phyloP scores from a whole-genome alignment of 768 basidiomycete genomes.

The Kwoniella dendrophila region DNA sequence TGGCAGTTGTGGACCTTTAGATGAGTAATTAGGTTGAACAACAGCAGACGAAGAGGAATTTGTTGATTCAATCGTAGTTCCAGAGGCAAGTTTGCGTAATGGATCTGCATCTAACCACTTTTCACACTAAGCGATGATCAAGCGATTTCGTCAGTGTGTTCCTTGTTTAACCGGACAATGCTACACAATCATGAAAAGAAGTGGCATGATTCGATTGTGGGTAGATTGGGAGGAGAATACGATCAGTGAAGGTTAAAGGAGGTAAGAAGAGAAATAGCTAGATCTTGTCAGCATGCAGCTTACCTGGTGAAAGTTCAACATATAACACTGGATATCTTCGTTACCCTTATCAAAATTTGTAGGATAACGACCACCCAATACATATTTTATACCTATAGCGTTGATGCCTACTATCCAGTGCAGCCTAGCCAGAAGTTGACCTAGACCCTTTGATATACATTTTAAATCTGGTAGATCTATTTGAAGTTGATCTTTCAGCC shows the following conservation, averaged over 20 bases:
- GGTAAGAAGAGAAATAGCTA: neutral
- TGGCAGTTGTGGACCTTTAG: neutral
- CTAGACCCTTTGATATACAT: neutral
- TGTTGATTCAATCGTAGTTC: no score
- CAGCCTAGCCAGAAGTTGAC: neutral
- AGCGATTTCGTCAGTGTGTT: no score
- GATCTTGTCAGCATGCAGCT: no score
- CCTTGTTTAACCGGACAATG: no score
- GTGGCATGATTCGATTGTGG: no score
- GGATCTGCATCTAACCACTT: no score
- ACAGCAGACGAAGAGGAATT: neutral
- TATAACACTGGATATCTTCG: neutral
- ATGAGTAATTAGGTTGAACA: neutral
- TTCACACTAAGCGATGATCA: no score
- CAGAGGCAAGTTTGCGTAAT: no score
- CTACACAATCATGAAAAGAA: no score
- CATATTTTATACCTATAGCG: conserved; percentile 2
- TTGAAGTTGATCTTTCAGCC: neutral
- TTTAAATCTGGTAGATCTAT: neutral
- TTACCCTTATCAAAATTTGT: no score
- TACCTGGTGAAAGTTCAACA: neutral
- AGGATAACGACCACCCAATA: neutral
- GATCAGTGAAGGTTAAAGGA: neutral
- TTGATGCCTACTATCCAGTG: conserved; percentile 1
- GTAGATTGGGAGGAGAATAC: no score